Base-by-base conservation (phyloP, 176 grass and related monocot genomes). In the Phragmites australis region DNA sequence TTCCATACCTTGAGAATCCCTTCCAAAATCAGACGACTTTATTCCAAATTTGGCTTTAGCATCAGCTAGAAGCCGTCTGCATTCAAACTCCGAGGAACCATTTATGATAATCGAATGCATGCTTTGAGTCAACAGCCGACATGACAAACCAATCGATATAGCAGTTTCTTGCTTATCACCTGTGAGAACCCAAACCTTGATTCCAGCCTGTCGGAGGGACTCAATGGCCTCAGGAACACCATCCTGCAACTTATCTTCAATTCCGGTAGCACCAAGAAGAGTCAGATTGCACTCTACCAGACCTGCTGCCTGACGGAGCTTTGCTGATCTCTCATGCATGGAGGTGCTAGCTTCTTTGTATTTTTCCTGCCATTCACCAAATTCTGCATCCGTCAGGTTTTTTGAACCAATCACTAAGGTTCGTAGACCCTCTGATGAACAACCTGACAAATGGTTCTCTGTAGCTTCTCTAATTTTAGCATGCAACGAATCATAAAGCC, bases 111-210 rank as follows among this genome's bases (percentile, higher is more conserved):
- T 84, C 19, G 50, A 71, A 55, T 85, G 74, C 92, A 93, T 99
- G 75, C 66, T 88, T 91, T 79, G 86, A 69, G 93, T 93, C 69
- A 99, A 78, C 50, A 99, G 72, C 61, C 86, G 77, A 58, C 97
- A 99, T 65, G 97, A 99, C 79, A 95, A 78, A 83, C 90, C 97
- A 69, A 99, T 99, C 1, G 97, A 99, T 89, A 99, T 95, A 75
- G 97, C 97, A 64, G 97, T 99, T 88, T 99, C 97, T 82, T 99
- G 97, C 79, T 99, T 99, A 91, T 99, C 97, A 53, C 97, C 97
- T 23, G 97, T 99, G 19, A 99, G 88, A 91, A 99, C 90, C 96
- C 96, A 99, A 48, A 99, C 92, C 74, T 99, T 99, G 49, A 99
- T 95, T 83, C 96, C 96, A 78, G 96, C 96, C 69, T 99, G 92